Evolutionary conservation across 177 flowering plant genomes (phyloP), one percentile per base, ranked within the genome.

Genomic region (Telopea speciosissima): DNA sequence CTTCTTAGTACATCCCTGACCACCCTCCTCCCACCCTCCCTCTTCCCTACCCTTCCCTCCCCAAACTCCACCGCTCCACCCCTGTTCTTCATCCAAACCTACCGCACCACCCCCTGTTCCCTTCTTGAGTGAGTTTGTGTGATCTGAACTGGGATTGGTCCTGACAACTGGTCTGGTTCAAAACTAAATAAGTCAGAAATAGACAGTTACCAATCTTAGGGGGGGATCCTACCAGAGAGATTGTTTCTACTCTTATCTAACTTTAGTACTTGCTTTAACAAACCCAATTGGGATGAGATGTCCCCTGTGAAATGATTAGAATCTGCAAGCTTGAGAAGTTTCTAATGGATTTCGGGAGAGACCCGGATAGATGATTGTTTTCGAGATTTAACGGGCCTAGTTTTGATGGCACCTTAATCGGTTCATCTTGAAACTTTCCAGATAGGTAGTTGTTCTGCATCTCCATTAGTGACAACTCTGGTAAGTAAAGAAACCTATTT

Each of bases 121-220:
- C n/a, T n/a, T n/a, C n/a, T n/a, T n/a, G n/a, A n/a, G 67, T 71
- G 86, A 76, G 86, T 82, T 79, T 83, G 83, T 65, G 89, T 12
- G 22, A 89, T 72, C 61, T 88, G 85, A 64, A 70, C 71, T 33
- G 91, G 93, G 62, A 89, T 81, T 63, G 84, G 81, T 9, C 91
- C 91, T 4, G 83, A 77, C 40, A 90, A 81, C 59, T 84, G 82
- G 76, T 90, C 44, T 82, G 87, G 82, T 89, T 85, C 81, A 88
- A 78, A 70, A 88, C 95, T 64, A 90, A 59, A 63, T 79, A 86
- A 24, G 90, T 81, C n/a, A 88, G 79, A 45, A 68, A 65, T 23
- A 31, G 64, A 60, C 89, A 90, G 24, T 83, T 56, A 16, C 89
- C 82, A 3, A 90, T 77, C 71, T 77, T 82, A 21, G 81, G 67